These are phyloP conservation scores for Olyra latifolia DNA, from an alignment of 176 grass and related monocot genomes.

Conservation along the genomic window DNA sequence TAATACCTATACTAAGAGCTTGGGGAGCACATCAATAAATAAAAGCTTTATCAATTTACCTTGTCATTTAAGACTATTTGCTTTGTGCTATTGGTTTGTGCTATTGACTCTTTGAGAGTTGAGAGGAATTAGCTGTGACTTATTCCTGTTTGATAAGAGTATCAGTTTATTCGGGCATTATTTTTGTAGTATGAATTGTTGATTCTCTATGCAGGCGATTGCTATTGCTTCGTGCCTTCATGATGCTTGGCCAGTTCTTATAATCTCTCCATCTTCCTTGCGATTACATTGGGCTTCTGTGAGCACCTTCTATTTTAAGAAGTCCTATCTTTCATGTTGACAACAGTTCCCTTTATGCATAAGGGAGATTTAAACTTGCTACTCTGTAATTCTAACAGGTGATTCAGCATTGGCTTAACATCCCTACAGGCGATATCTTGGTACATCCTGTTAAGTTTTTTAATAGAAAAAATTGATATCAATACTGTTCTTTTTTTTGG, in stretches of 20 bases:
- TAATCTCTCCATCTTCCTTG: slow-evolving; percentile 85
- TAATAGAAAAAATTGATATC: neutral
- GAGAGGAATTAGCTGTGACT: neutral
- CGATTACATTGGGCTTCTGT: slow-evolving; percentile 96
- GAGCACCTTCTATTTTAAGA: slow-evolving; percentile 34
- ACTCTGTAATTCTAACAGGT: slow-evolving; percentile 48
- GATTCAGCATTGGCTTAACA: slow-evolving; percentile 89
- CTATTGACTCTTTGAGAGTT: slow-evolving; percentile 19
- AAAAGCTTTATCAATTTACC: neutral
- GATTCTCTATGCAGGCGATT: slow-evolving; percentile 65
- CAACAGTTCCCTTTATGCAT: slow-evolving; percentile 7
- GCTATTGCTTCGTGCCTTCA: slow-evolving; percentile 79
- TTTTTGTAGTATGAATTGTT: slow-evolving; percentile 27
- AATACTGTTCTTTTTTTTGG: neutral
- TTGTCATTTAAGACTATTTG: neutral
- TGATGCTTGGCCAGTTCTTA: slow-evolving; percentile 83
- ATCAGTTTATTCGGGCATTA: neutral
- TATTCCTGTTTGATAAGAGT: slow-evolving; percentile 20
- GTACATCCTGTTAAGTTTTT: slow-evolving; percentile 39
- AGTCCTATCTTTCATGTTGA: slow-evolving; percentile 9
- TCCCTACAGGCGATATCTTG: slow-evolving; percentile 80
- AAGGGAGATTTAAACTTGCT: slow-evolving; percentile 19
- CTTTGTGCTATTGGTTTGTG: neutral
- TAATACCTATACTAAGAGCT: neutral
- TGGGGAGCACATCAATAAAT: neutral